Conservation (phyloP, 805 yeast genomes). For the Barnettozyma sucrosica region DNA sequence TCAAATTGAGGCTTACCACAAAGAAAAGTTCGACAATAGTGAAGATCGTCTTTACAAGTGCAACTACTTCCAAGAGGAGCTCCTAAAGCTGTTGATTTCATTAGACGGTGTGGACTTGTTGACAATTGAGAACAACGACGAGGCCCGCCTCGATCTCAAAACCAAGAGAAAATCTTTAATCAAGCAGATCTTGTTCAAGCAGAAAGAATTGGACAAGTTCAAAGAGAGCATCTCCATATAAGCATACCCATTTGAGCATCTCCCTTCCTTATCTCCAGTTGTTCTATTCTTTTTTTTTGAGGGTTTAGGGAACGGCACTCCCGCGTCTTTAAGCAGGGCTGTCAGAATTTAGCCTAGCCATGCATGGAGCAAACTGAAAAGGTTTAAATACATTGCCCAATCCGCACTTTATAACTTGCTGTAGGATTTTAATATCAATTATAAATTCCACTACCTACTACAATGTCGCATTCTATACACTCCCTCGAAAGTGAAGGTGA, state of each 20-base stretch:
- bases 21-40: neutral
- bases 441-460: no score
- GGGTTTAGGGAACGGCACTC: neutral
- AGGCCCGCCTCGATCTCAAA: conserved; percentile 44
- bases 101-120: conserved; percentile 55
- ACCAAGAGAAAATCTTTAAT: conserved; percentile 54
- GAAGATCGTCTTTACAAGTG: conserved; percentile 38
- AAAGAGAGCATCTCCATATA: conserved; percentile 1
- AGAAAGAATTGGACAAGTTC: conserved; percentile 16
- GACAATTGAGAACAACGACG: conserved; percentile 25
- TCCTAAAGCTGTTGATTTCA: conserved; percentile 59
- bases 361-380: neutral
- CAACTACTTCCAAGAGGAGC: conserved; percentile 54
- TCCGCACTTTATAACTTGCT: neutral
- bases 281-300: neutral
- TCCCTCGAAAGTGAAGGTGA: conserved; percentile 13
- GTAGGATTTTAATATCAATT: no score
- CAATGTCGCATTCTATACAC: conserved; percentile 16
- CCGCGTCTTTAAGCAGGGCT: conserved; percentile 4
- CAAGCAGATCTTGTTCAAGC: conserved; percentile 43
- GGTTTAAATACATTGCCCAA: neutral
- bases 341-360: neutral
- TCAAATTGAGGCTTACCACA: conserved; percentile 5
- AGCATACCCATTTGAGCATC: no score
- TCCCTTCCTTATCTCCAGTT: neutral